Percentiles rank a stretch among this genome's conserved stretches.
Evolutionary conservation across 495 filamentous ascomycete species (phyloP).

Genomic region (Astrothelium subdiscretum): DNA sequence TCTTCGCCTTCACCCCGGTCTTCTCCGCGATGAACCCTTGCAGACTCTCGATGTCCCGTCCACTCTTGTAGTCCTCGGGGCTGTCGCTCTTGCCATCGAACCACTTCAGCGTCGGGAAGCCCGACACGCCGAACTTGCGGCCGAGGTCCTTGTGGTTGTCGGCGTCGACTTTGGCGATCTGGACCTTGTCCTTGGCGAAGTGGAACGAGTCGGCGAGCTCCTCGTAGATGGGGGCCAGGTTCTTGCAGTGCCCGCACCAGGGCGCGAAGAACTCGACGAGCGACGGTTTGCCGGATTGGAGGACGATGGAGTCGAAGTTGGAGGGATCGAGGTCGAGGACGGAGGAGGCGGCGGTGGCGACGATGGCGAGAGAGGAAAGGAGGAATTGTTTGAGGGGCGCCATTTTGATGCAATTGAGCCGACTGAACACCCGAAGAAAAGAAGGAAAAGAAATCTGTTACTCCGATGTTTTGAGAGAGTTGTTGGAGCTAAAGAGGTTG

Average conservation of each 20-base stretch:
- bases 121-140: slow-evolving; percentile 74
- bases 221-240: slow-evolving; percentile 85
- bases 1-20: slow-evolving; percentile 69
- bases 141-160: slow-evolving; percentile 78
- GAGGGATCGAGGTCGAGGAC: slow-evolving; percentile 76
- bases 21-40: slow-evolving; percentile 73
- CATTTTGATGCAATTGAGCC: neutral
- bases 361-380: slow-evolving; percentile 7
- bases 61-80: slow-evolving; percentile 75
- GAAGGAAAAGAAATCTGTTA: too few species aligned
- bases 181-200: slow-evolving; percentile 67
- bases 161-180: slow-evolving; percentile 90
- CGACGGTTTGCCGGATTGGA: slow-evolving; percentile 87
- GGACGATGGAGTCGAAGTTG: slow-evolving; percentile 83
- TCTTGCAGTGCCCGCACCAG: slow-evolving; percentile 99
- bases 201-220: slow-evolving; percentile 70
- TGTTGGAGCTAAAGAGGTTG: neutral
- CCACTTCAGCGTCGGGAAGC: slow-evolving; percentile 95
- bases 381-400: slow-evolving; percentile 6
- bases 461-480: too few species aligned
- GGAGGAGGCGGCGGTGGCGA: slow-evolving; percentile 19
- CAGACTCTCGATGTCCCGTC: slow-evolving; percentile 80
- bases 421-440: too few species aligned
- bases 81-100: slow-evolving; percentile 93
- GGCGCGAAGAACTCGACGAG: slow-evolving; percentile 98